phyloP scores from a whole-genome alignment of 1,284 basidiomycete species.

The Pterulicium gracile region DNA sequence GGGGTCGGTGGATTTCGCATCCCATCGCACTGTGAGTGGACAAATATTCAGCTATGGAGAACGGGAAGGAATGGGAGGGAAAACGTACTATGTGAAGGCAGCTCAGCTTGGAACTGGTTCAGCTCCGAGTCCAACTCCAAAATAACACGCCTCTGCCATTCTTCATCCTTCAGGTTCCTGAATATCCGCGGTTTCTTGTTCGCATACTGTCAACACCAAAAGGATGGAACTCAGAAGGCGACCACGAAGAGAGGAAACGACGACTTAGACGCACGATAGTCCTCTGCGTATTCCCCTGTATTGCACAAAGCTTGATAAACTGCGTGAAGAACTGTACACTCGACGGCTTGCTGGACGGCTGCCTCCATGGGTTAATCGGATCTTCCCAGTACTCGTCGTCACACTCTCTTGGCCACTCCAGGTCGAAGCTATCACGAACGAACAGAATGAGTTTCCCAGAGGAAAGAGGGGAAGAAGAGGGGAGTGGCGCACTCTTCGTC shows the following conservation, averaged over 20 bases:
- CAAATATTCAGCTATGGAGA: neutral
- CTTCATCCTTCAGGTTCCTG: constrained; percentile 23
- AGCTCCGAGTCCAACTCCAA: constrained; percentile 35
- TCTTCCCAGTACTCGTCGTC: constrained; percentile 39
- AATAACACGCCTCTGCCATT: constrained; percentile 30
- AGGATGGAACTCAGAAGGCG: neutral
- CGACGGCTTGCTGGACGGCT: constrained; percentile 22
- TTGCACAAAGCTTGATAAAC: constrained; percentile 30
- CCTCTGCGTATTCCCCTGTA: constrained; percentile 30
- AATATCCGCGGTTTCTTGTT: constrained; percentile 30
- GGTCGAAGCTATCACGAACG: constrained; percentile 29
- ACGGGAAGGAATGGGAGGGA: constrained; percentile 8
- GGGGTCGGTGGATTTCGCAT: constrained; percentile 27
- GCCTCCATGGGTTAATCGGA: constrained; percentile 16
- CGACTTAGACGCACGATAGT: constrained; percentile 19
- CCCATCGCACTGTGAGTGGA: constrained; percentile 27
- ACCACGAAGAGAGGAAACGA: neutral
- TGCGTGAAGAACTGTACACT: constrained; percentile 27
- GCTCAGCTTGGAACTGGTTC: constrained; percentile 35
- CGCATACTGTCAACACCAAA: constrained; percentile 28
- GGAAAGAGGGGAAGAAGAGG: no score
- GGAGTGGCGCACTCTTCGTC: constrained; percentile 51
- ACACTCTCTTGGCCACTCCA: constrained; percentile 37
- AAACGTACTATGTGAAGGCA: constrained; percentile 28
- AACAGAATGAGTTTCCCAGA: no score